A percentile compares a stretch with the other conserved stretches of the same genome.
Conservation (phyloP, 129 eudicot species). For the Lonicera japonica region DNA sequence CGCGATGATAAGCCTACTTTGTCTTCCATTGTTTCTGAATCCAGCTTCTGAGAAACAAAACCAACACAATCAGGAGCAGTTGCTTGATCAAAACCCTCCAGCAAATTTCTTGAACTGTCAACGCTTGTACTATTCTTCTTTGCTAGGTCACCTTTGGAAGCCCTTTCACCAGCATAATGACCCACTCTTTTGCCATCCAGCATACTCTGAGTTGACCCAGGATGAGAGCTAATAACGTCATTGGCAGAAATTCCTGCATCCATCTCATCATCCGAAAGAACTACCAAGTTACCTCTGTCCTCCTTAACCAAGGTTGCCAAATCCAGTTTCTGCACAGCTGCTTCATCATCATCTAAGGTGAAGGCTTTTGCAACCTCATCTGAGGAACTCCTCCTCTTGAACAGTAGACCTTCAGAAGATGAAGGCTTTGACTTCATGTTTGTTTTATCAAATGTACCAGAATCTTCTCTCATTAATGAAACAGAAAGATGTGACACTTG, state of each 20-base stretch:
- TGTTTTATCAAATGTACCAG: slow-evolving; percentile 18
- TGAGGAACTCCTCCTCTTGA: slow-evolving; percentile 13
- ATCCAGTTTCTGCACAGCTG: slow-evolving; percentile 23
- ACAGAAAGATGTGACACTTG: slow-evolving; percentile 59
- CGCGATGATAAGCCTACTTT: slow-evolving; percentile 16
- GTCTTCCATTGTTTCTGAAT: slow-evolving; percentile 14
- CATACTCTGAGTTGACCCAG: slow-evolving; percentile 17
- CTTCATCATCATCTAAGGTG: slow-evolving; percentile 31
- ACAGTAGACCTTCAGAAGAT: slow-evolving; percentile 18
- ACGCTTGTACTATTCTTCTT: slow-evolving; percentile 5
- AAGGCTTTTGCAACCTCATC: slow-evolving; percentile 18
- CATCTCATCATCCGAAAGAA: slow-evolving; percentile 84
- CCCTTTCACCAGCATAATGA: slow-evolving; percentile 11
- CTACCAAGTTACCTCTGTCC: slow-evolving; percentile 29
- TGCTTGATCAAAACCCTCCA: slow-evolving; percentile 10
- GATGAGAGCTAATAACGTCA: slow-evolving; percentile 20
- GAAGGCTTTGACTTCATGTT: slow-evolving; percentile 18
- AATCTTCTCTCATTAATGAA: slow-evolving; percentile 42
- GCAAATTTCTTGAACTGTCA: slow-evolving; percentile 6
- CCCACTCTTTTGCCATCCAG: slow-evolving; percentile 19
- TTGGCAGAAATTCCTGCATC: slow-evolving; percentile 23
- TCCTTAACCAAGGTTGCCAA: slow-evolving; percentile 23
- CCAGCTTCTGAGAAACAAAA: slow-evolving; percentile 21
- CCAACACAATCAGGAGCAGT: slow-evolving; percentile 19
- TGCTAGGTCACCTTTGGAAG: not conserved